Conservation (phyloP, 2,329 filamentous ascomycete genomes). For the Ophiostoma perfectum region DNA sequence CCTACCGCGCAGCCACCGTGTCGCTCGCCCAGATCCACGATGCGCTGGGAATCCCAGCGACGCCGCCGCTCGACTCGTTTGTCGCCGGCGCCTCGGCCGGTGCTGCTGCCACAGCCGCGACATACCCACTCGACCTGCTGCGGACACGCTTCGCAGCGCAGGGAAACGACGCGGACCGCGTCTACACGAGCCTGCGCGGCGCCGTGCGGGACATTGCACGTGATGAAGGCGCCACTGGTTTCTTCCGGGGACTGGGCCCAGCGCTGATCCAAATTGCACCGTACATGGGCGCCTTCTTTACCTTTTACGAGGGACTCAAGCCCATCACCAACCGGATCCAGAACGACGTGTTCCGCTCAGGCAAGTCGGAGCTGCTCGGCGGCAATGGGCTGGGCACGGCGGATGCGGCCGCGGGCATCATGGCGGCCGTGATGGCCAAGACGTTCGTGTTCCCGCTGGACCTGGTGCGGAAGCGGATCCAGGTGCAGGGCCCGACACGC, state of each 20-base stretch:
- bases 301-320: constrained; percentile 69
- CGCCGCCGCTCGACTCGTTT: constrained; percentile 70
- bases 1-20: constrained; percentile 71
- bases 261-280: constrained; percentile 84
- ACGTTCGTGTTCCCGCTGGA: constrained; percentile 90
- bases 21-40: constrained; percentile 49
- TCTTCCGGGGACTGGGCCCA: constrained; percentile 81
- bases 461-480: constrained; percentile 83
- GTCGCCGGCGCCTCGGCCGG: constrained; percentile 77
- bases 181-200: constrained; percentile 67
- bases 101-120: constrained; percentile 71
- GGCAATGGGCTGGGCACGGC: constrained; percentile 52
- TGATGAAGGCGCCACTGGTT: constrained; percentile 71
- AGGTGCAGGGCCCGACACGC: constrained; percentile 89
- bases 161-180: constrained; percentile 59
- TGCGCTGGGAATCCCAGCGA: constrained; percentile 43
- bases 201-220: constrained; percentile 67
- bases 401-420: constrained; percentile 75
- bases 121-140: constrained; percentile 89
- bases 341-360: background rate
- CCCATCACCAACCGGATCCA: constrained; percentile 8
- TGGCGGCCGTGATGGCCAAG: constrained; percentile 77
- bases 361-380: constrained; percentile 32
- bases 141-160: constrained; percentile 96
- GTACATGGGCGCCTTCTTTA: constrained; percentile 96